Conservation (phyloP, 257 asterid genomes). For the Coffea canephora region DNA sequence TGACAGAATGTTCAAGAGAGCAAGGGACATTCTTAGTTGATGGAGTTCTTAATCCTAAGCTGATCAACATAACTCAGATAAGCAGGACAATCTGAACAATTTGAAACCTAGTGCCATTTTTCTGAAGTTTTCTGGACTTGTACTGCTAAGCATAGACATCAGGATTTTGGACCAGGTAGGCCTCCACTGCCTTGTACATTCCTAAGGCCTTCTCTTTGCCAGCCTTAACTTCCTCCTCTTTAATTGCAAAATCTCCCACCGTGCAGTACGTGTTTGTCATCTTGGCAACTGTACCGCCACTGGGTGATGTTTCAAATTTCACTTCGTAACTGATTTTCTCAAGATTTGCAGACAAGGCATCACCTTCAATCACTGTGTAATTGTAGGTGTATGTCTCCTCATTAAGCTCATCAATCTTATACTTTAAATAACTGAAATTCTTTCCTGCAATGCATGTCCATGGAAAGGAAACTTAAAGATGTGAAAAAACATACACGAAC, state of each 20-base stretch:
- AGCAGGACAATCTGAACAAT: neutral
- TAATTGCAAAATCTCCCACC: conserved; percentile 18
- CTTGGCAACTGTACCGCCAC: conserved; percentile 23
- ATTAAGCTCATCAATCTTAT: conserved; percentile 18
- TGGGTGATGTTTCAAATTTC: conserved; percentile 18
- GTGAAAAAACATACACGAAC: neutral
- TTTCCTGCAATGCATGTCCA: neutral
- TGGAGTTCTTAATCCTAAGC: neutral
- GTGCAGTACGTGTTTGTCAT: conserved; percentile 24
- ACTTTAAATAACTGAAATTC: neutral
- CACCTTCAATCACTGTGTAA: conserved; percentile 28
- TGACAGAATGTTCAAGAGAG: conserved; percentile 3
- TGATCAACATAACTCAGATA: neutral
- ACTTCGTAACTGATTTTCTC: conserved; percentile 20
- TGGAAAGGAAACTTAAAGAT: neutral
- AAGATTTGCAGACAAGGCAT: conserved; percentile 20
- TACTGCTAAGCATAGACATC: conserved; percentile 13
- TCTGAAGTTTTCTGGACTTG: neutral
- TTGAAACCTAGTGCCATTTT: neutral
- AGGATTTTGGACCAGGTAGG: conserved; percentile 26
- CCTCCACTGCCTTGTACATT: conserved; percentile 29
- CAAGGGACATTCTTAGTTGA: neutral
- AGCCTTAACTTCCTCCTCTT: conserved; percentile 27
- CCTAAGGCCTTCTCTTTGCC: conserved; percentile 28
- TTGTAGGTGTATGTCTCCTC: conserved; percentile 13